Conservation (phyloP, 2,329 filamentous ascomycete genomes). For the Pestalotiopsis sp. region DNA sequence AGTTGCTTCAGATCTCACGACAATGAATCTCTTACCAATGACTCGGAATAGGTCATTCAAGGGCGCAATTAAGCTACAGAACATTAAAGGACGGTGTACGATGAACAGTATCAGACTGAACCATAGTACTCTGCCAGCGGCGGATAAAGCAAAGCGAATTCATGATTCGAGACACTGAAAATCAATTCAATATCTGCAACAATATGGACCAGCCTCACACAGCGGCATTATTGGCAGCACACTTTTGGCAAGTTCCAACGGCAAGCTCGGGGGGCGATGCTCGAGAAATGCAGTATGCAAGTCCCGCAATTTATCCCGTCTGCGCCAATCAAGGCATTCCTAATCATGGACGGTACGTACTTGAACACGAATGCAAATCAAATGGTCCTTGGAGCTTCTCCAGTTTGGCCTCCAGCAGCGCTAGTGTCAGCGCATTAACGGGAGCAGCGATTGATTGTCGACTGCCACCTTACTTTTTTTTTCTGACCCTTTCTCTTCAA, state of each 20-base stretch:
- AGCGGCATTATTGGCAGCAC: neutral
- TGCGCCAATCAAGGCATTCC: neutral
- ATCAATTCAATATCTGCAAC: too few species aligned
- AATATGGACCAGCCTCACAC: too few species aligned
- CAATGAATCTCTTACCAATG: too few species aligned
- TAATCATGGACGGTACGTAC: neutral
- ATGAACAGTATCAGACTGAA: too few species aligned
- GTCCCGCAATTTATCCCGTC: neutral
- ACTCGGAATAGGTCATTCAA: too few species aligned
- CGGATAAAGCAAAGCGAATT: too few species aligned
- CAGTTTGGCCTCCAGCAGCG: neutral
- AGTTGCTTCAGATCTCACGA: too few species aligned
- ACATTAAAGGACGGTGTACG: too few species aligned
- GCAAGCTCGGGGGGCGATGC: neutral
- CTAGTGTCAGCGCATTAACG: neutral
- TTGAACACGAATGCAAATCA: neutral
- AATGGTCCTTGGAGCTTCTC: neutral
- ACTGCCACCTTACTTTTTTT: neutral
- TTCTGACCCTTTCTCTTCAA: neutral
- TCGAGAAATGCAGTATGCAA: neutral
- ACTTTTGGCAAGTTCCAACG: neutral
- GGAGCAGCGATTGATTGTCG: neutral
- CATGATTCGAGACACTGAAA: too few species aligned
- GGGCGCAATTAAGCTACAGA: too few species aligned
- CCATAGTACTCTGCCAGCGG: too few species aligned